These are phyloP conservation scores for Melaleuca quinquenervia DNA, from an alignment of 345 rosid species.

Conservation along the genomic window DNA sequence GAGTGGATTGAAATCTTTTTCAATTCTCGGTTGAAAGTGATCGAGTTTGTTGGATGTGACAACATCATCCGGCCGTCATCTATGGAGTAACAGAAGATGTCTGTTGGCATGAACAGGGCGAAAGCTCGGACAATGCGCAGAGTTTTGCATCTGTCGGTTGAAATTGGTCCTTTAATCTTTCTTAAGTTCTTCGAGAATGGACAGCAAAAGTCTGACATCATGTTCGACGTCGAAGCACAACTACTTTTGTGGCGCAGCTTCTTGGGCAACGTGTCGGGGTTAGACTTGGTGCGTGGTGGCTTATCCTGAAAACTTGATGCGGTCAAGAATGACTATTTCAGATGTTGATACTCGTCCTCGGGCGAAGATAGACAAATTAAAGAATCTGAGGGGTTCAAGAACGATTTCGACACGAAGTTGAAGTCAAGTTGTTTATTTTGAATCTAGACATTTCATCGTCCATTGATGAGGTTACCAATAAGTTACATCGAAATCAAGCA, in stretches of 20 bases:
- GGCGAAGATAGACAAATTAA: background rate
- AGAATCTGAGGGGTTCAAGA: background rate
- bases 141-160: background rate
- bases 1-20: no score
- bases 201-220: background rate
- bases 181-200: background rate
- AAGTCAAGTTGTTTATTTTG: no score
- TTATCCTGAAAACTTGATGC: background rate
- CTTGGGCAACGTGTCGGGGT: background rate
- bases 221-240: background rate
- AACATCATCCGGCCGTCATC: fast-evolving
- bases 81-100: background rate
- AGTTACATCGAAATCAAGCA: background rate
- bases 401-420: no score
- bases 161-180: background rate
- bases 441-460: no score
- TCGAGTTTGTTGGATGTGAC: background rate
- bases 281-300: background rate
- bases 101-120: fast-evolving
- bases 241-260: background rate
- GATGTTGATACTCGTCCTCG: background rate
- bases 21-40: background rate
- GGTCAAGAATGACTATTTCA: background rate
- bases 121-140: background rate
- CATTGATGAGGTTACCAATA: background rate